Conservation (phyloP, 345 rosid species). For the Bretschneidera sinensis region DNA sequence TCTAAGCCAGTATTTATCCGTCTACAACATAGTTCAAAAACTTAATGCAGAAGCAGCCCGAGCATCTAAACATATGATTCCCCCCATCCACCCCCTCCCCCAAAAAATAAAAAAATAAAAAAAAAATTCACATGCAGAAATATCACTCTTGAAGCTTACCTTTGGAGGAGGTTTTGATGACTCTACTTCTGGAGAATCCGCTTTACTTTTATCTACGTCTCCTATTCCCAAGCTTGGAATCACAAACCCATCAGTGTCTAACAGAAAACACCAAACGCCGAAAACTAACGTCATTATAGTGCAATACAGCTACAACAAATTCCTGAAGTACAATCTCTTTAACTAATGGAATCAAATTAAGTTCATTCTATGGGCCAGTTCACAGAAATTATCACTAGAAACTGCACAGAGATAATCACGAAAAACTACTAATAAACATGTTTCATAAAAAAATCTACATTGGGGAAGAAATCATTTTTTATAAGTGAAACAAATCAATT, state of each 20-base stretch:
- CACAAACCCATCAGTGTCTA: conserved; percentile 95
- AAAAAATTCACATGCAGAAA: too few species aligned
- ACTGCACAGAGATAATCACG: neutral
- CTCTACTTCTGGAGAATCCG: conserved; percentile 37
- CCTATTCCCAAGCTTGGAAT: conserved; percentile 87
- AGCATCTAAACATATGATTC: neutral
- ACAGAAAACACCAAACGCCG: conserved; percentile 13
- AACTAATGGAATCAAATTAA: neutral
- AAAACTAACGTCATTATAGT: neutral
- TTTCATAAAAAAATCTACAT: neutral
- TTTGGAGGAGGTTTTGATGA: conserved; percentile 46
- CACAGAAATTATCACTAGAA: neutral
- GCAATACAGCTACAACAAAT: neutral
- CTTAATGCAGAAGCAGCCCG: neutral
- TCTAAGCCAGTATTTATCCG: neutral
- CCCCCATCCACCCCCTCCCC: too few species aligned
- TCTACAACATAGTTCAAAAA: neutral
- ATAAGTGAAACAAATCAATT: too few species aligned
- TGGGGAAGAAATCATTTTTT: too few species aligned
- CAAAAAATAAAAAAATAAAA: too few species aligned
- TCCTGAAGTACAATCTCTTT: neutral
- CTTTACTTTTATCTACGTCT: conserved; percentile 25
- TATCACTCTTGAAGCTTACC: conserved; percentile 27
- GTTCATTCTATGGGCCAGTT: neutral
- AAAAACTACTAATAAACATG: neutral